Conservation (phyloP, 305 asterid genomes). For the Solanum hybrid region DNA sequence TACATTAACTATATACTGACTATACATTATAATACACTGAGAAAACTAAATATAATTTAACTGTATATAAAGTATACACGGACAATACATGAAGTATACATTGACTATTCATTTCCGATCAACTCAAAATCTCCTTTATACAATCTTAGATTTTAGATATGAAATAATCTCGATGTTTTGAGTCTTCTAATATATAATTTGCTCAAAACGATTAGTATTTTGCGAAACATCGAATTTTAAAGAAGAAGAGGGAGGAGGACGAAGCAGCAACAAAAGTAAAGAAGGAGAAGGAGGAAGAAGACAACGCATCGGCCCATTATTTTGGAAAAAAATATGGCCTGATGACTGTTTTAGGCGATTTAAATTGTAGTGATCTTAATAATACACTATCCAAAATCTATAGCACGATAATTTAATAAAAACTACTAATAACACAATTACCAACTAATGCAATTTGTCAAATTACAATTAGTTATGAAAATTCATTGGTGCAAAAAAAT, state of each 20-base stretch:
- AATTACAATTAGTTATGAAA: too few relatives aligned
- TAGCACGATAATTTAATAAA: too few relatives aligned
- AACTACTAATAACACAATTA: too few relatives aligned
- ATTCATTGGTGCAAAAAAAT: too few relatives aligned
- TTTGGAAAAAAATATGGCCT: too few relatives aligned
- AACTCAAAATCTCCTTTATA: not conserved
- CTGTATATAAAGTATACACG: not conserved
- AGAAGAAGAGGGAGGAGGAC: not conserved
- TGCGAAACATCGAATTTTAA: too few relatives aligned
- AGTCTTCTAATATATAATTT: not conserved
- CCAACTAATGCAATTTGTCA: too few relatives aligned
- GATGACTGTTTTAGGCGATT: too few relatives aligned
- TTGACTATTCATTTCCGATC: not conserved
- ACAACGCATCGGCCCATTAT: too few relatives aligned
- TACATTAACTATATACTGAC: not conserved
- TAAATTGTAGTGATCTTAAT: too few relatives aligned
- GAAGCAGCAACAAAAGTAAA: not conserved
- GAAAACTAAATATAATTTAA: not conserved
- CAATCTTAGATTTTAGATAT: not conserved
- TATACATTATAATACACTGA: not conserved
- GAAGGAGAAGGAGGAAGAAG: not conserved
- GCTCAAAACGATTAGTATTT: not conserved
- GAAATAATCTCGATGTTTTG: too few relatives aligned
- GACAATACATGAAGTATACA: not conserved
- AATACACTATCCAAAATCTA: too few relatives aligned